Evolutionary conservation across 163 green algal species (phyloP), one percentile per base, ranked within the genome.

Genomic region (Prototheca stagnorum): DNA sequence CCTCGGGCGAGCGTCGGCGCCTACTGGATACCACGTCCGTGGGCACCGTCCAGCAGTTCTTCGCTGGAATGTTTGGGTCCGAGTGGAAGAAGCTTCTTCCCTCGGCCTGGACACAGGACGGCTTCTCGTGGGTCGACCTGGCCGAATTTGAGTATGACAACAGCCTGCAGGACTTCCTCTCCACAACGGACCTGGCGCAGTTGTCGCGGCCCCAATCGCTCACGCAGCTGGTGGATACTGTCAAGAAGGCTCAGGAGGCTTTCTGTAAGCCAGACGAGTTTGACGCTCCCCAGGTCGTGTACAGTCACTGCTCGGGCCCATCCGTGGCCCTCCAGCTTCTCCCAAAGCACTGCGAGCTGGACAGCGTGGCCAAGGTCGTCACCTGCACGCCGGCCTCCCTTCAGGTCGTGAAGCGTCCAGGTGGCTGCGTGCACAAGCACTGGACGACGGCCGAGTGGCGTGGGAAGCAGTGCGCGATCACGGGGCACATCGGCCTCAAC

Each of bases 391-490:
- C 49, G n/a, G 40, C 56, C n/a, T 49, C 36, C 33, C 40, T 64
- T 8, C 33, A 57, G 12, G n/a, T 64, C 5, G 36, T 16, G 29
- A 64, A 53, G 39, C 29, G 12, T n/a, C 48, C 56, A 25, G 47
- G 47, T 4, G 23, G 12, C 39, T 64, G 49, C 48, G 54, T 34
- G 22, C 23, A 56, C 39, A 57, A 57, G 27, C 41, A 57, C 23
- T 23, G 29, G 5, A 40, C 22, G 36, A 11, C 47, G 11, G 28
- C 36, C 39, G 23, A 5, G 22, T 54, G 35, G 36, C 51, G 14
- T 11, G 46, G 40, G 22, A 59, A 70, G 36, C 51, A 61, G 47
- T 71, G 62, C 62, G 53, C 53, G 35, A 43, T 67, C 23, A 28
- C 12, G 21, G 49, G 43, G 27, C 14, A 27, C 23, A 35, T 53